phyloP scores from a whole-genome alignment of 441 rosid genomes.

The Raphanus hybrid region DNA sequence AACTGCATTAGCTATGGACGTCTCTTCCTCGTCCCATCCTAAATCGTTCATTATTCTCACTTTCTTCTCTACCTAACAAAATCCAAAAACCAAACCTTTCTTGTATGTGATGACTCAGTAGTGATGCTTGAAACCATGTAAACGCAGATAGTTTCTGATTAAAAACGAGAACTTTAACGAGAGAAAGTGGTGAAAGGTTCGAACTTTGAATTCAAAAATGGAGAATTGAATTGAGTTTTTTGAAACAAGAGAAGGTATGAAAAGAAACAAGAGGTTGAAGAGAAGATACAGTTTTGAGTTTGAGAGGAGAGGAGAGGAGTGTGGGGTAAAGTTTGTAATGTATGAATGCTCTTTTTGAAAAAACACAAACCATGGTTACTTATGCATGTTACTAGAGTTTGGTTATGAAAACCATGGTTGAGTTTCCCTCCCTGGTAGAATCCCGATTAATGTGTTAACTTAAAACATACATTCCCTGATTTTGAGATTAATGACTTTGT shows the following conservation, averaged over 20 bases:
- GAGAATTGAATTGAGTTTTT: constrained; percentile 1
- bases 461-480: background rate
- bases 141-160: background rate
- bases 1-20: constrained; percentile 64
- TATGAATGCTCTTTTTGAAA: constrained; percentile 11
- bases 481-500: background rate
- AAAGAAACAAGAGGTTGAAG: constrained; percentile 24
- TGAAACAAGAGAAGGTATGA: constrained; percentile 13
- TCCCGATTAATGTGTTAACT: constrained; percentile 19
- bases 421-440: constrained; percentile 4
- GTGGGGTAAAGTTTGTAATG: constrained; percentile 39
- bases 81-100: constrained; percentile 34
- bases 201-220: background rate
- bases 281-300: constrained; percentile 26
- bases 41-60: constrained; percentile 44
- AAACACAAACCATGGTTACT: constrained; percentile 26
- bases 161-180: background rate
- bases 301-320: constrained; percentile 38
- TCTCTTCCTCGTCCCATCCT: constrained; percentile 79
- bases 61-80: background rate
- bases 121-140: constrained; percentile 39
- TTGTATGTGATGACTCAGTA: background rate
- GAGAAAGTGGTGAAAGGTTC: constrained; percentile 5
- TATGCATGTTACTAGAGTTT: constrained; percentile 20
- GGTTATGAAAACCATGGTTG: constrained; percentile 36